A percentile compares a stretch with the other conserved stretches of the same genome.
phyloP scores from a whole-genome alignment of 257 asterid species.

The Solanum habrochaites region DNA sequence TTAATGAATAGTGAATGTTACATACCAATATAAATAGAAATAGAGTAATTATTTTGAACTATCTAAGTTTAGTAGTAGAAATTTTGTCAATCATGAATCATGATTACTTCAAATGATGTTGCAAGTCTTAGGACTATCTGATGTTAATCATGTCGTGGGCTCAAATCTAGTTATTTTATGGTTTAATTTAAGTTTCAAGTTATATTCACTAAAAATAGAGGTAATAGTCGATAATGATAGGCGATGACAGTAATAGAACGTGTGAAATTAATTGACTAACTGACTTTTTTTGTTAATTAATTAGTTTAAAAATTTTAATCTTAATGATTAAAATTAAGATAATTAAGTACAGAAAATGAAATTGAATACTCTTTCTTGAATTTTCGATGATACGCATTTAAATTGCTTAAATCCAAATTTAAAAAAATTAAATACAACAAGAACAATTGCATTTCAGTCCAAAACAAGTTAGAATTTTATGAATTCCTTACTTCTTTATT shows the following conservation, averaged over 20 bases:
- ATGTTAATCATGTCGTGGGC: neutral
- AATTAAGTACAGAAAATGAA: neutral
- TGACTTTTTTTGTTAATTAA: neutral
- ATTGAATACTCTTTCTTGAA: neutral
- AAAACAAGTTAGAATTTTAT: neutral
- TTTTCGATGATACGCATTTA: neutral
- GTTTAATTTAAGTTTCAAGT: neutral
- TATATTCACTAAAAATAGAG: neutral
- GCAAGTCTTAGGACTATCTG: neutral
- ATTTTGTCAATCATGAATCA: neutral
- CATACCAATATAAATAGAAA: neutral
- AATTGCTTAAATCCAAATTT: neutral
- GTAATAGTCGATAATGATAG: neutral
- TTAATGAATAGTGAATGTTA: neutral
- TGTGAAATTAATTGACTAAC: neutral
- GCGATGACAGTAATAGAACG: neutral
- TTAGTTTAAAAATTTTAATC: neutral
- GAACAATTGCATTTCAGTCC: neutral
- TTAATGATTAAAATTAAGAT: neutral
- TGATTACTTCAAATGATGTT: neutral
- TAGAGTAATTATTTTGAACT: neutral
- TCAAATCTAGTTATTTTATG: neutral
- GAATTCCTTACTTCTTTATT: neutral
- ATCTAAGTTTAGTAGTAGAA: neutral
- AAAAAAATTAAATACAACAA: neutral